Base-by-base conservation (phyloP, 164 flowering plant genomes). In the Euptelea pleiosperma region DNA sequence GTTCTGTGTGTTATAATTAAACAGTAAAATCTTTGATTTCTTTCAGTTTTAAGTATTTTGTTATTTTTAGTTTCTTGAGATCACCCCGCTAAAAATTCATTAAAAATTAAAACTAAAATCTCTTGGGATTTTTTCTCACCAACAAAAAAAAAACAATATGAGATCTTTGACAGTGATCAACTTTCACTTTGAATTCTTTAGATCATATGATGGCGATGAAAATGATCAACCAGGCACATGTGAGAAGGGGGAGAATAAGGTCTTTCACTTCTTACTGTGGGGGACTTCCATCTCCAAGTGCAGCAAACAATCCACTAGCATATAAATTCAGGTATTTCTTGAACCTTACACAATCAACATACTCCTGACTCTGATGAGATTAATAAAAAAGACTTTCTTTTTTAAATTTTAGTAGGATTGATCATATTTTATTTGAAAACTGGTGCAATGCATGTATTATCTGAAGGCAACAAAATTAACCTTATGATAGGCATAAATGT, bases 131-230 rank as follows among this genome's bases (percentile, higher is more conserved):
- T 6, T 11, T 22, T 52, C 12, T 19, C 19, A 28, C 47, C 8
- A 26, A 34, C n/a, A 57, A 50, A 21, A 22, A 33, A 31, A 33
- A 7, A 6, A 12, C 44, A 37, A 22, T 22, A 21, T 12, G 6
- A 45, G 21, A 14, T 45, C 16, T 18, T 22, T 48, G 25, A 49
- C 22, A 1, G 6, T 51, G 45, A 48, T 46, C 39, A 49, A 24
- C 18, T 48, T 10, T 50, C 30, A 14, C 33, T 28, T 49, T 55
- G 37, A 40, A 50, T 71, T 45, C 60, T 63, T 60, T 73, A 93
- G 99, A 94, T 82, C 99, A 94, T 70, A 94, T 94, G 99, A 76
- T 94, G 96, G 97, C 98, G 50, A 94, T 91, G 99, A 94, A 89
- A 76, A 87, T 94, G 90, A 89, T 93, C 64, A 55, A 88, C 57